These are phyloP conservation scores for Penicillium psychrofluorescens DNA, from an alignment of 495 filamentous ascomycete genomes.

Conservation along the genomic window DNA sequence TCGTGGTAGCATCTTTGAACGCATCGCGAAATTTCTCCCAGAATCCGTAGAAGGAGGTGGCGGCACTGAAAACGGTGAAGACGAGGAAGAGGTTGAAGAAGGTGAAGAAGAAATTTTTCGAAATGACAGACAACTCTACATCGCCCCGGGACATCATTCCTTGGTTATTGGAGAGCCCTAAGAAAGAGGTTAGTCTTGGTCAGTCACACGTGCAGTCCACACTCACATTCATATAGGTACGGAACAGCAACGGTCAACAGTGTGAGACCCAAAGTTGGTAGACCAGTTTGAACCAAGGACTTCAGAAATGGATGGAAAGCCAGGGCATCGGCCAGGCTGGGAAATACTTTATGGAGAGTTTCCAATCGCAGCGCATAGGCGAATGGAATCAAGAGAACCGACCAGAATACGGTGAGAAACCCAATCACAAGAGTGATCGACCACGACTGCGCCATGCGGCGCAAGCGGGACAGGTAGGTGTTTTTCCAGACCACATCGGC, in stretches of 20 bases:
- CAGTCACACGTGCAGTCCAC: neutral
- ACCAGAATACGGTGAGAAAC: constrained; percentile 83
- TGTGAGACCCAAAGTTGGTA: constrained; percentile 78
- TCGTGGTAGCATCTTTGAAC: constrained; percentile 67
- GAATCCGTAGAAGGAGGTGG: constrained; percentile 60
- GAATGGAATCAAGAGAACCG: constrained; percentile 72
- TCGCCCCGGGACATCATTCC: constrained; percentile 93
- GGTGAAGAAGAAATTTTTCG: constrained; percentile 98
- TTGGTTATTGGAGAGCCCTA: constrained; percentile 74
- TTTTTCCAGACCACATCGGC: constrained; percentile 89
- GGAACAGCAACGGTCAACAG: constrained; percentile 84
- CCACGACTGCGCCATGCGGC: constrained; percentile 71
- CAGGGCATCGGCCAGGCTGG: constrained; percentile 61
- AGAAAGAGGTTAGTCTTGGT: constrained; percentile 2
- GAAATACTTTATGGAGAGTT: constrained; percentile 65
- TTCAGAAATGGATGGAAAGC: constrained; percentile 56
- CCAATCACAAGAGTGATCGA: constrained; percentile 72
- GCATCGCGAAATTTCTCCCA: constrained; percentile 63
- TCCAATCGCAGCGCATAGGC: constrained; percentile 71
- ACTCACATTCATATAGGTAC: constrained; percentile 84
- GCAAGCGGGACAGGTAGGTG: constrained; percentile 73
- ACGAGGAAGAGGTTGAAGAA: constrained; percentile 99
- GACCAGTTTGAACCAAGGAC: constrained; percentile 76
- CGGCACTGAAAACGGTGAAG: constrained; percentile 86
- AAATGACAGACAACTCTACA: constrained; percentile 89